phyloP scores from a whole-genome alignment of 164 flowering plant species.

The Vitis rupestris region DNA sequence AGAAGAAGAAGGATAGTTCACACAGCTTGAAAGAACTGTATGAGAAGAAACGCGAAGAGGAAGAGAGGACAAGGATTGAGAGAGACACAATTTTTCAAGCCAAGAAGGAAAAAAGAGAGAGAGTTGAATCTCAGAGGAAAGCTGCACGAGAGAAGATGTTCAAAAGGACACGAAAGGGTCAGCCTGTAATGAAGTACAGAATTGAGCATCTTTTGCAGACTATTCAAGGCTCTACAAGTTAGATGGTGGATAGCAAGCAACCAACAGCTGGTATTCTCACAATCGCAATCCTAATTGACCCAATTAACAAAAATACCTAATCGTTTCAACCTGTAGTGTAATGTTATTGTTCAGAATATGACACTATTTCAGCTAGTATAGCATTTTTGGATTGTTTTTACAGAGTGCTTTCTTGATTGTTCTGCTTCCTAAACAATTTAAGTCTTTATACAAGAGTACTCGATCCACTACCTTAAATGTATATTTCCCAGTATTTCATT shows the following conservation, averaged over 20 bases:
- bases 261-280: neutral
- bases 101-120: constrained; percentile 62
- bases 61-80: constrained; percentile 70
- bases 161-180: constrained; percentile 72
- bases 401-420: neutral
- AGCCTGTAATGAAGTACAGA: constrained; percentile 95
- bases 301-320: neutral
- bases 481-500: no score
- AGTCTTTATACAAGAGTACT: no score
- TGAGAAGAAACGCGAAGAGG: constrained; percentile 57
- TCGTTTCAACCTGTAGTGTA: neutral
- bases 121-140: constrained; percentile 59
- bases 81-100: constrained; percentile 57
- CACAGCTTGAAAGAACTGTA: constrained; percentile 49
- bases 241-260: no score
- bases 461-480: no score
- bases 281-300: neutral
- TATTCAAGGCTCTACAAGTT: constrained; percentile 37
- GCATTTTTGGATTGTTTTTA: neutral
- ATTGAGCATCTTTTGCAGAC: constrained; percentile 70
- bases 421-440: no score
- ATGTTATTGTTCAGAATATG: neutral
- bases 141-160: constrained; percentile 59
- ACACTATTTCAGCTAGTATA: neutral
- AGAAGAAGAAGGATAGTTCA: constrained; percentile 30